Evolutionary conservation across 108 stramenopile species (phyloP).

Genomic region (Skeletonema marinoi): DNA sequence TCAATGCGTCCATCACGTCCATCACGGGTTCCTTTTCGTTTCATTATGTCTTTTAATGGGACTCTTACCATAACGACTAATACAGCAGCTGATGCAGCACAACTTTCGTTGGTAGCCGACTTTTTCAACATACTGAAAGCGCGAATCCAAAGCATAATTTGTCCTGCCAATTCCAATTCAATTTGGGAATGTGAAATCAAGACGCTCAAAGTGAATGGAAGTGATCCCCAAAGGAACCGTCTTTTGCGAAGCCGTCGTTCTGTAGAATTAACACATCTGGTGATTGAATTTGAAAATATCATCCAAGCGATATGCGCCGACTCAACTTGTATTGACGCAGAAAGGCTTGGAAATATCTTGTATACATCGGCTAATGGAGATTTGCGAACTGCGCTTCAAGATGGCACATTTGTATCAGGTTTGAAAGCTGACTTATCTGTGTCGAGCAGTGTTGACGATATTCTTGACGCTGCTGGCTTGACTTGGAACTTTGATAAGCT

Average conservation of each 20-base stretch:
- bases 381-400: not conserved
- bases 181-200: too few relatives aligned
- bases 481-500: not conserved
- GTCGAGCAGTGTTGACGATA: not conserved
- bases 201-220: not conserved
- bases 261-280: too few relatives aligned
- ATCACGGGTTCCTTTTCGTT: too few relatives aligned
- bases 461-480: not conserved
- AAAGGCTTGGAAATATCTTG: not conserved
- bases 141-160: not conserved
- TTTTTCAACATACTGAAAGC: not conserved
- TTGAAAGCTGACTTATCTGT: not conserved
- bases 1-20: not conserved
- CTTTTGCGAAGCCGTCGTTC: too few relatives aligned
- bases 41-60: not conserved
- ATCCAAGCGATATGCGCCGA: not conserved
- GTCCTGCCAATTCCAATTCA: not conserved
- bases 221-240: not conserved
- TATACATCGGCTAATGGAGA: not conserved
- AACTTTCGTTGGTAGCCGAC: not conserved
- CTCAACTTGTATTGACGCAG: not conserved
- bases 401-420: not conserved
- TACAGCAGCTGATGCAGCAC: too few relatives aligned
- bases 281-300: not conserved
- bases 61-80: not conserved